Conservation (phyloP, 2,329 filamentous ascomycete species). For the Fusarium vanettenii region DNA sequence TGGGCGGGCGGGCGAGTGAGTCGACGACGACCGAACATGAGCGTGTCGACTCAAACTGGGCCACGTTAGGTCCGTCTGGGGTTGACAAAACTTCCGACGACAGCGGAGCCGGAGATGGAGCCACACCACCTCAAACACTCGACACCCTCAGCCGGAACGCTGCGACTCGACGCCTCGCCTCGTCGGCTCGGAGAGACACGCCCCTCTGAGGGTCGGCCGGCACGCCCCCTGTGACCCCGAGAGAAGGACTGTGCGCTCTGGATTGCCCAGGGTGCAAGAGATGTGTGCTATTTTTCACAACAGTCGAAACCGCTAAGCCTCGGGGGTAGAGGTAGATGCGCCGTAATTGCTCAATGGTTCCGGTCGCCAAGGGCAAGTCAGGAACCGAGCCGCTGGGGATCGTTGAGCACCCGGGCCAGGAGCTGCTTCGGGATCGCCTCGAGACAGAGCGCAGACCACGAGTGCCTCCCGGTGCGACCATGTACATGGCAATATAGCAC, state of each 20-base stretch:
- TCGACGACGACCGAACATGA: conserved; percentile 40
- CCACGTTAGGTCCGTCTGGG: conserved; percentile 46
- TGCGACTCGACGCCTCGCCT: conserved; percentile 32
- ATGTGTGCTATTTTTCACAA: conserved; percentile 46
- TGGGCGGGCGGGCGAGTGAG: conserved; percentile 44
- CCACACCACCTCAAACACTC: conserved; percentile 33
- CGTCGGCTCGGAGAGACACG: conserved; percentile 20
- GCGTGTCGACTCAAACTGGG: conserved; percentile 43
- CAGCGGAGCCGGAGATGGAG: conserved; percentile 33
- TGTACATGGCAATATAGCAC: conserved; percentile 28
- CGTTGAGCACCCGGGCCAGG: conserved; percentile 15
- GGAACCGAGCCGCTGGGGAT: conserved; percentile 29
- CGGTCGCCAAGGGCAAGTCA: conserved; percentile 24
- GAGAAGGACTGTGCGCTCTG: conserved; percentile 25
- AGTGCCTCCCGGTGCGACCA: conserved; percentile 20
- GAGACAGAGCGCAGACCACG: conserved; percentile 34
- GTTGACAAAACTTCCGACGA: conserved; percentile 46
- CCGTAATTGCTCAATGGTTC: conserved; percentile 36
- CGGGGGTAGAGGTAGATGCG: conserved; percentile 30
- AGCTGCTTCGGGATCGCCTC: conserved; percentile 40
- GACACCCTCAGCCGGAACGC: conserved; percentile 20
- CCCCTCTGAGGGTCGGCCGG: conserved; percentile 17
- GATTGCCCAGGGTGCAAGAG: conserved; percentile 27
- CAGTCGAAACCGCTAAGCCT: conserved; percentile 44
- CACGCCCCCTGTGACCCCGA: conserved; percentile 31